Base-by-base conservation (phyloP, 2,329 filamentous ascomycete genomes). In the Macrophomina phaseolina region DNA sequence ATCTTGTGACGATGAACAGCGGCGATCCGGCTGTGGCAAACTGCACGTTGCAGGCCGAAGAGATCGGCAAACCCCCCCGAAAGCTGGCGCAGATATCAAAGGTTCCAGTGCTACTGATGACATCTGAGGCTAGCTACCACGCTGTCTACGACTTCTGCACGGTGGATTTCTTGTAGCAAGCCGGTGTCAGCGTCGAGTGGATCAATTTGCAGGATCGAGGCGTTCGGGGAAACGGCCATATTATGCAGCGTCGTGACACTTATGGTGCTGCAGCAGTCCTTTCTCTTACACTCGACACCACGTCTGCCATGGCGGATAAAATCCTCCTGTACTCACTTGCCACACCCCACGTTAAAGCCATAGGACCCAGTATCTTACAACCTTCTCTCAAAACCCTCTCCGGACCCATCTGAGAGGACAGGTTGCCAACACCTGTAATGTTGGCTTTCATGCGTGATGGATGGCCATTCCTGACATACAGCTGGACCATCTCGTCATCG, bases 401-500 rank as follows among this genome's bases (percentile, higher is more conserved):
- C 4, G 81, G 78, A 1, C 81, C 81, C 52, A 64, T 67, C 1
- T 64, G 28, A 5, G 16, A 51, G 48, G 79, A 83, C 4, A 86
- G 75, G 70, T 87, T 81, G 0, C 85, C 86, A 1, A 87, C 83
- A 3, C 83, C 84, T 6, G 79, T 82, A 8, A 87, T 78, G 67
- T 83, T 81, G 0, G 81, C 84, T n/a, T 77, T 78, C 81, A 87
- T 86, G 3, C 70, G 76, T 16, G 52, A 55, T 8, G 52, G 52
- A 38, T 81, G 76, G 0, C 85, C 85, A n/a, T 81, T 77, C 14
- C 81, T 77, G 0, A 88, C 84, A 71, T 85, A 88, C 1, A 83
- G 74, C 69, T 88, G 86, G 1, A 87, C 84, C 56, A 87, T 78
- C 69, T 87, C 85, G 71, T 88, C 86, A 68, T 87, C 85, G 2